Base-by-base conservation (phyloP, 768 basidiomycete genomes). In the Boletus rex-veris region DNA sequence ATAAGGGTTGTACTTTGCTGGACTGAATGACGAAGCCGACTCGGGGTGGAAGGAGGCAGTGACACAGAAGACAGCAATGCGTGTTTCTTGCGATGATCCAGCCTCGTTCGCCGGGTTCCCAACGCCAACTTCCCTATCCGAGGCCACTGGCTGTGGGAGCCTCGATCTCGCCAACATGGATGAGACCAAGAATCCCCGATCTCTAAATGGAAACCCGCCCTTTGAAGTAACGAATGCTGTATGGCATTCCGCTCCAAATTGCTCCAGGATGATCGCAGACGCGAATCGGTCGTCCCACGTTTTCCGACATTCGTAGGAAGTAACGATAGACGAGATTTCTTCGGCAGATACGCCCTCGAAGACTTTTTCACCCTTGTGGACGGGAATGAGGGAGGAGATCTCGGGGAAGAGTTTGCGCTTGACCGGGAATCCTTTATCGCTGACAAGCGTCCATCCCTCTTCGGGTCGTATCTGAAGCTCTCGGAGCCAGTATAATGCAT, bases 271-370 rank as follows among this genome's bases (percentile, higher is more conserved):
- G 12, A 72, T 74, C 7, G 78, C 81, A n/a, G 81, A 82, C 54
- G 87, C 89, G 61, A 92, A 87, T 19, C 88, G 77, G 49, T 93
- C 88, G 64, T 97, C 94, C 94, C 94, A 97, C 26, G 80, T 78
- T 67, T 83, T 85, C 55, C 91, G 80, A 53, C 85, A 87, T 46
- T 84, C 80, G 38, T 81, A 79, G 56, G 85, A 86, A 8, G 78
- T 78, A 16, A 97, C 77, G 19, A 90, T 79, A 1, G 85, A 77
- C 0, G 83, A 85, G 35, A 98, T 76, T 67, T 99, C 96, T 64
- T 97, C 95, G 1, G 94, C 94, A 1, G 92, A 90, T 11, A 95
- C 82, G 4, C 94, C 93, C 66, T 98, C 90, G 46, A 98, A 86
- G 55, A 98, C 92, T 71, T 91, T 90, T 65, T 88, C 85, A 0